Evolutionary conservation across 768 basidiomycete genomes (phyloP).

Genomic region (Termitomyces sp.): DNA sequence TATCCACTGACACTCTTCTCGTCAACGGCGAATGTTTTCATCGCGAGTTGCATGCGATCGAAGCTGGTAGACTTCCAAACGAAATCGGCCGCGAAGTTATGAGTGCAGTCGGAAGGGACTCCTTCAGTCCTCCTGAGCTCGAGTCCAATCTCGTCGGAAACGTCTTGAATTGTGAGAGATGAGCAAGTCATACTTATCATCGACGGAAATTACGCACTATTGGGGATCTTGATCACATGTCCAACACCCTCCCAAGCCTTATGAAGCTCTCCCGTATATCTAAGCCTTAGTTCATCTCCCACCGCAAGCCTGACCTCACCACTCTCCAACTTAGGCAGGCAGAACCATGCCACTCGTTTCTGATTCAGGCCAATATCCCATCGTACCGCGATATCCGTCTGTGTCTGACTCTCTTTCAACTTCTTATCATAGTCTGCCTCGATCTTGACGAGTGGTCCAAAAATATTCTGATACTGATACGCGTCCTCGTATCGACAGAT

Average conservation of each 20-base stretch:
- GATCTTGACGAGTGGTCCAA: conserved; percentile 98
- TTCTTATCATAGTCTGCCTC: conserved; percentile 99
- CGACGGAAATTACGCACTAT: conserved; percentile 56
- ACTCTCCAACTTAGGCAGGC: conserved; percentile 93
- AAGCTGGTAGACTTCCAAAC: conserved; percentile 99
- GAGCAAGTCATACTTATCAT: background rate
- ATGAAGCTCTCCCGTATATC: conserved; percentile 85
- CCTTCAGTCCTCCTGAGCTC: conserved; percentile 89
- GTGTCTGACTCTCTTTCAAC: conserved; percentile 97
- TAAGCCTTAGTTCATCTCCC: conserved; percentile 89
- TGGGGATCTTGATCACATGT: conserved; percentile 98
- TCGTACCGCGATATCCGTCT: conserved; percentile 91
- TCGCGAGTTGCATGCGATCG: conserved; percentile 97
- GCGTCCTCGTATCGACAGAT: conserved; percentile 93
- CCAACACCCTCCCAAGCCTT: conserved; percentile 97
- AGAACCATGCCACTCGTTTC: conserved; percentile 98
- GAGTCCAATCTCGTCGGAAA: conserved; percentile 96
- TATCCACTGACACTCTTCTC: conserved; percentile 99
- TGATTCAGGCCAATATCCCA: conserved; percentile 99
- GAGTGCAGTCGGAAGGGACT: conserved; percentile 89
- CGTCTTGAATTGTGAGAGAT: conserved; percentile 58
- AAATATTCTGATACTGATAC: conserved; percentile 99
- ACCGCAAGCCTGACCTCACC: conserved; percentile 96
- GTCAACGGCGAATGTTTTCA: conserved; percentile 99
- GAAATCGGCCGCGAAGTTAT: conserved; percentile 96